Percentiles rank a stretch among this genome's conserved stretches.
These are phyloP conservation scores for Pythium periplocum DNA, from an alignment of 352 stramenopile genomes.

Conservation along the genomic window DNA sequence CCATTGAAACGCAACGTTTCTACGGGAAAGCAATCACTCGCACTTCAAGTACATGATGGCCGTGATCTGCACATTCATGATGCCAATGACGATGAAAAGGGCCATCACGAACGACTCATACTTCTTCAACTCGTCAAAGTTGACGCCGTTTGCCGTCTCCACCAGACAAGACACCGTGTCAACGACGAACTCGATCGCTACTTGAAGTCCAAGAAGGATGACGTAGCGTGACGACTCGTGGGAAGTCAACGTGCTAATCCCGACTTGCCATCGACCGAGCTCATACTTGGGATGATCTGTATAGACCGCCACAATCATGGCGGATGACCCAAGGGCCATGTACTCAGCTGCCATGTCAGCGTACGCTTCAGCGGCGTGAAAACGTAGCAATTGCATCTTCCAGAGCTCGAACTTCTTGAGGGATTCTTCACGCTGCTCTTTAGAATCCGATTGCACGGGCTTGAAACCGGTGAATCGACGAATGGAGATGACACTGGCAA, in stretches of 20 bases:
- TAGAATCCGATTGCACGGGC: neutral
- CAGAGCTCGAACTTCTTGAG: neutral
- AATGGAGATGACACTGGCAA: neutral
- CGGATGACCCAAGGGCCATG: slow-evolving; percentile 30
- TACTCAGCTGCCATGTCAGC: slow-evolving; percentile 34
- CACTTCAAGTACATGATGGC: neutral
- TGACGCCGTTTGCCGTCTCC: neutral
- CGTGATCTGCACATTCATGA: slow-evolving; percentile 1
- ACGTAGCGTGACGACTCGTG: neutral
- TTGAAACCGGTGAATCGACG: slow-evolving; percentile 5
- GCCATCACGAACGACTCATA: neutral
- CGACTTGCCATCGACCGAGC: neutral
- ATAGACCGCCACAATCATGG: slow-evolving; percentile 27
- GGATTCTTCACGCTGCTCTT: neutral
- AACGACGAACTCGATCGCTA: neutral
- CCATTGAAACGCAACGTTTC: neutral
- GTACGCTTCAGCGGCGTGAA: slow-evolving; percentile 6
- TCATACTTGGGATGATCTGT: slow-evolving; percentile 22
- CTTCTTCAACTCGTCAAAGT: neutral
- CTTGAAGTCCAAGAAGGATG: slow-evolving; percentile 1
- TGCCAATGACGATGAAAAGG: neutral
- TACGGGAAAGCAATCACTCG: neutral
- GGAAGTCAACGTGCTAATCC: too few species aligned
- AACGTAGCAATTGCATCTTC: neutral
- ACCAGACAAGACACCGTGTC: neutral